Evolutionary conservation across 2,329 filamentous ascomycete genomes (phyloP), one percentile per base, ranked within the genome.

Genomic region (Knoxdaviesia proteae): DNA sequence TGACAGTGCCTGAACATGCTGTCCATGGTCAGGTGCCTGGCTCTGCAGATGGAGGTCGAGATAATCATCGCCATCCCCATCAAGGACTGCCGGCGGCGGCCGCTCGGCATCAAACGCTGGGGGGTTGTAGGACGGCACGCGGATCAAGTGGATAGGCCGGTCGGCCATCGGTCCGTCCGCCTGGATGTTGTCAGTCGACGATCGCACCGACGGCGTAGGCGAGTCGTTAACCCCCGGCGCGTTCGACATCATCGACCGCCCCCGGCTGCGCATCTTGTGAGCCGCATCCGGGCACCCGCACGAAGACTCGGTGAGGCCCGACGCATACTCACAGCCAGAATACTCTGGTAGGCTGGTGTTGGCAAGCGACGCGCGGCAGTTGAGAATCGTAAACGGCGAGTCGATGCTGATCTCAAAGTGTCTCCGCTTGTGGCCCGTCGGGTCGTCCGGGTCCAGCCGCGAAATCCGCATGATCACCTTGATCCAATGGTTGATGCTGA

Each of bases 331-430:
- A 4, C 58, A 54, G 29, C 66, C 64, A 6, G 63, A 61, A 56
- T 94, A 94, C 10, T 82, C 80, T 0, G 87, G 87, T 7, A 94
- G 69, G 8, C 77, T 76, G 31, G 81, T 93, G 58, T 94, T 94
- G 41, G 83, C 80, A 56, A 90, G 82, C 1, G 84, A 92, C n/a
- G 87, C 86, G 47, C 82, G 82, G 62, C 87, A 94, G 47, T 87
- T 88, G 40, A 94, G 78, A 39, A 94, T 84, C 47, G 88, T 88
- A 55, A 94, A 88, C 1, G 87, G 87, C 1, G 86, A 94, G 59
- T 94, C 87, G 51, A 94, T 94, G 50, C 84, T 93, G 52, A 94
- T 94, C 58, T 94, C 87, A 50, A 93, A 94, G 55, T 94, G 87
- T 34, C 86, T 74, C 48, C 86, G 74, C 54, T 87, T 87, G 48